Evolutionary conservation across 73 alveolate genomes (phyloP).

Genomic region (Stentor coeruleus): DNA sequence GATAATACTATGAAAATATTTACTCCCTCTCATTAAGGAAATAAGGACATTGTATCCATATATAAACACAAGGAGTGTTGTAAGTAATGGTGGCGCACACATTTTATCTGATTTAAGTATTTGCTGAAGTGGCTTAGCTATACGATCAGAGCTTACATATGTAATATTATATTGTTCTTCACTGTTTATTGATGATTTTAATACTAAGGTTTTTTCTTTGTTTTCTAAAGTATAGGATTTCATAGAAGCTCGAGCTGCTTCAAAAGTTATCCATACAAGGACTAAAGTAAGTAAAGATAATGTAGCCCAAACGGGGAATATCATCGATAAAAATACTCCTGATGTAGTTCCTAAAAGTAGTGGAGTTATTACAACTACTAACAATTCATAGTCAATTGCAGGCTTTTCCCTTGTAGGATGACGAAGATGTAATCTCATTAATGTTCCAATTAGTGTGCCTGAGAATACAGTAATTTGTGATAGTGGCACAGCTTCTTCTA

Average conservation of each 20-base stretch:
- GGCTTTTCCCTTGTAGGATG: conserved; percentile 9
- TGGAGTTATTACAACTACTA: background rate
- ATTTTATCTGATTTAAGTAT: conserved; percentile 13
- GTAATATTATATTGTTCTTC: background rate
- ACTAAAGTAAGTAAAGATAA: background rate
- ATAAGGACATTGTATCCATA: background rate
- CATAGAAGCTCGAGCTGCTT: background rate
- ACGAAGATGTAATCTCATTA: background rate
- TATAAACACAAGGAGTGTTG: background rate
- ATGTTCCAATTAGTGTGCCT: background rate
- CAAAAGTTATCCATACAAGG: conserved; percentile 11
- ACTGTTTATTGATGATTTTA: too few relatives aligned
- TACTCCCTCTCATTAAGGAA: conserved; percentile 12
- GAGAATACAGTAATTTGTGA: background rate
- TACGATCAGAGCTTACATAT: background rate
- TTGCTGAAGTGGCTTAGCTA: background rate
- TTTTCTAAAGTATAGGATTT: background rate
- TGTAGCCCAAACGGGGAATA: background rate
- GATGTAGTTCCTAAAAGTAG: background rate
- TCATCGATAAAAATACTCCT: background rate
- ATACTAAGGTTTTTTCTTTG: background rate
- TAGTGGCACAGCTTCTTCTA: background rate
- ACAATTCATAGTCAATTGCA: conserved; percentile 3
- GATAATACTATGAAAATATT: background rate
- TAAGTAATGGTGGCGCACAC: conserved; percentile 5